Conservation (phyloP, 371 early-diverging fungal species). For the Apophysomyces trapeziformis region DNA sequence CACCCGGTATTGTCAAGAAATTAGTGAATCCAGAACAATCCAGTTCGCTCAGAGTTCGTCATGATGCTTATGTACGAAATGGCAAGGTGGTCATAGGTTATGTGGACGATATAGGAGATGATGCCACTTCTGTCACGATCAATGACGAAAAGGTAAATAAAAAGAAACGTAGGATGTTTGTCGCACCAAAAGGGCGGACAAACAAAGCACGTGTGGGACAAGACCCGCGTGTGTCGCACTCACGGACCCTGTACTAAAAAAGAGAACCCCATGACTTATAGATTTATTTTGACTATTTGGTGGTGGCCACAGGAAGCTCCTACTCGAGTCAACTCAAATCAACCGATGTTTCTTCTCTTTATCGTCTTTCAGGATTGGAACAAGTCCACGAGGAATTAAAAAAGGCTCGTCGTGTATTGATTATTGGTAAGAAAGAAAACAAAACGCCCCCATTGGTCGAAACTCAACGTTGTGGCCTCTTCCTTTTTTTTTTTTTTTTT, state of each 20-base stretch:
- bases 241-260: conserved; percentile 10
- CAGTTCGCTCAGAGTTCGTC: conserved; percentile 39
- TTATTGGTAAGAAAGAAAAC: conserved; percentile 37
- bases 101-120: conserved; percentile 35
- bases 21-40: conserved; percentile 33
- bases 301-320: conserved; percentile 71
- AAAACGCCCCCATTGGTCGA: not conserved
- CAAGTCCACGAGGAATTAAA: conserved; percentile 53
- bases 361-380: conserved; percentile 33
- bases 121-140: conserved; percentile 32
- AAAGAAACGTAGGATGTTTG: not conserved
- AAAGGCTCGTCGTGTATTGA: conserved; percentile 54
- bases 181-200: not conserved
- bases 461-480: not conserved
- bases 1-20: conserved; percentile 42
- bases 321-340: conserved; percentile 59
- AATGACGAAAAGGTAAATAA: conserved; percentile 33
- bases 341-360: conserved; percentile 45
- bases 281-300: conserved; percentile 72
- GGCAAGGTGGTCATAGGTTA: conserved; percentile 52
- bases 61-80: conserved; percentile 45
- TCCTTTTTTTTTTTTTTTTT: conserved; percentile 8
- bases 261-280: conserved; percentile 17
- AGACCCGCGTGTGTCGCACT: not conserved
- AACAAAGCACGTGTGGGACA: not conserved